phyloP scores from a whole-genome alignment of 2,329 filamentous ascomycete species.

The Penicillium sp. region DNA sequence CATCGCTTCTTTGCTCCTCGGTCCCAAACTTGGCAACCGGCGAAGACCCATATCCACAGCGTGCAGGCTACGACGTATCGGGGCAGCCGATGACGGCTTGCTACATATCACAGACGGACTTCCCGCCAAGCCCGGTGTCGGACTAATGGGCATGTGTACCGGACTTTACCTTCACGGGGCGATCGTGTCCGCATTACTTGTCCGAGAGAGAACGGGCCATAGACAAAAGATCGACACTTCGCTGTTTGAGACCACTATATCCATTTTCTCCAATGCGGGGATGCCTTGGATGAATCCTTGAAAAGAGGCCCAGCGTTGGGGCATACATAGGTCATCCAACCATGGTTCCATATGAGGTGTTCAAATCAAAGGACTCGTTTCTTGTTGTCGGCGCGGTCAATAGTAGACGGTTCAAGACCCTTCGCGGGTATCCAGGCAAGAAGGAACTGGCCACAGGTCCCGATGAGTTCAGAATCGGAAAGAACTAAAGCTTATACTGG shows the following conservation, averaged over 20 bases:
- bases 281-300: conserved; percentile 40
- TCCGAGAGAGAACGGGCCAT: conserved; percentile 35
- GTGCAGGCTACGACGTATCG: conserved; percentile 46
- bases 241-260: conserved; percentile 44
- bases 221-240: conserved; percentile 46
- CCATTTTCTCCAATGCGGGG: conserved; percentile 43
- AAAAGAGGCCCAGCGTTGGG: too few species aligned
- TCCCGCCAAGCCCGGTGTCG: conserved; percentile 42
- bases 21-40: conserved; percentile 45
- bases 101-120: conserved; percentile 43
- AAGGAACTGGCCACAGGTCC: conserved; percentile 58
- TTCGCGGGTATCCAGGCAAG: conserved; percentile 57
- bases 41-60: conserved; percentile 45
- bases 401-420: conserved; percentile 61
- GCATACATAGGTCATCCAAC: conserved; percentile 46
- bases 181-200: conserved; percentile 42
- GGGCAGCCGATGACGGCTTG: conserved; percentile 42
- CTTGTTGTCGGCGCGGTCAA: conserved; percentile 70
- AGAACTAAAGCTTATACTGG: conserved; percentile 37
- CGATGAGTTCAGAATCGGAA: conserved; percentile 55
- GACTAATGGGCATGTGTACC: conserved; percentile 45
- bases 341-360: conserved; percentile 48
- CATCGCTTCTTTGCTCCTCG: conserved; percentile 41
- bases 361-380: conserved; percentile 66
- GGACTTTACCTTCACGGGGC: conserved; percentile 46